Conservation (phyloP, 768 basidiomycete species). For the Sporobolomyces phaffii region DNA sequence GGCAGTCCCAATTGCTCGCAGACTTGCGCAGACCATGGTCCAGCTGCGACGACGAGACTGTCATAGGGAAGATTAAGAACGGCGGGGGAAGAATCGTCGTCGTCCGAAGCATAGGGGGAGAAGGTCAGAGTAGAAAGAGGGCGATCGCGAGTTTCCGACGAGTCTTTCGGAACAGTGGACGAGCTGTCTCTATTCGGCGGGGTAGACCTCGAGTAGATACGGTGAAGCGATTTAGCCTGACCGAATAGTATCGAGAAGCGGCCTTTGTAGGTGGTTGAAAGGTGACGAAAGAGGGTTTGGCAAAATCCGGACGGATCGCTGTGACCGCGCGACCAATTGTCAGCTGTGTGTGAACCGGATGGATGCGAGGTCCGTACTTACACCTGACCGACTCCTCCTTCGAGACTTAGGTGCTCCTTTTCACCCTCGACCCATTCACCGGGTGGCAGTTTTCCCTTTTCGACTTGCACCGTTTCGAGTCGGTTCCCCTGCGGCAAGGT, state of each 20-base stretch:
- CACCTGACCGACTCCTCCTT: constrained; percentile 33
- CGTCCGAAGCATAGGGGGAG: background rate
- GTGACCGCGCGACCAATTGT: background rate
- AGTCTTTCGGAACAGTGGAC: background rate
- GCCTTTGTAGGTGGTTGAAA: background rate
- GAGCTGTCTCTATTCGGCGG: background rate
- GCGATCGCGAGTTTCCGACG: no score
- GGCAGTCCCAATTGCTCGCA: constrained; percentile 13
- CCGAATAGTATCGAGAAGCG: constrained; percentile 24
- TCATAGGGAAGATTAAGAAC: constrained; percentile 43
- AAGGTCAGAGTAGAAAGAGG: background rate
- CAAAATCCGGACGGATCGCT: constrained; percentile 34
- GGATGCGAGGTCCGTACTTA: background rate
- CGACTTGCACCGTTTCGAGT: background rate
- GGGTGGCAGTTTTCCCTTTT: background rate
- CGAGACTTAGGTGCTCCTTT: constrained; percentile 16
- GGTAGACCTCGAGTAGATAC: no score
- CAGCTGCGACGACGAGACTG: constrained; percentile 47
- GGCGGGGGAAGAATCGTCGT: background rate
- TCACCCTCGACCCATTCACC: constrained; percentile 29
- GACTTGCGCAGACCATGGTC: constrained; percentile 47
- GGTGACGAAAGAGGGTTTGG: constrained; percentile 2
- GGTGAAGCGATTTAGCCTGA: background rate
- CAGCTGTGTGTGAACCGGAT: no score
- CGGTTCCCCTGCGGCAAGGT: constrained; percentile 28